phyloP scores from a whole-genome alignment of 2,329 filamentous ascomycete species.

The Tolypocladium amazonense region DNA sequence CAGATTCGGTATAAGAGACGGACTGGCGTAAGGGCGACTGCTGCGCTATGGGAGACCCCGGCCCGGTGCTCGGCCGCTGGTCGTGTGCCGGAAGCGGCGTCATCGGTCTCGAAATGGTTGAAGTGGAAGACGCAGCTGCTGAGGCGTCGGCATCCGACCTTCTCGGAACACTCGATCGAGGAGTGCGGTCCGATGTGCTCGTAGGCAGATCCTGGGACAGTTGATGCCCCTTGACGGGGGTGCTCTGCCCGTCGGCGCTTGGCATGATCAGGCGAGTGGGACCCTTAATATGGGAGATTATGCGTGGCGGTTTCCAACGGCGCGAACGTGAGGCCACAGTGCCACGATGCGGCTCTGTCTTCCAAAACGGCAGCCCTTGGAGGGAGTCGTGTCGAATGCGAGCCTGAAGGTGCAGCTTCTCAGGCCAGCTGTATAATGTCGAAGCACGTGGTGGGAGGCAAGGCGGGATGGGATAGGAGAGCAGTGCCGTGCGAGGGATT shows the following conservation, averaged over 20 bases:
- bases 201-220: background rate
- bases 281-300: background rate
- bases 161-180: conserved; percentile 1
- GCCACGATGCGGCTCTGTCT: background rate
- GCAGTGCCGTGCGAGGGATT: background rate
- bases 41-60: background rate
- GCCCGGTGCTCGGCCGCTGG: background rate
- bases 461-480: background rate
- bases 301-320: background rate
- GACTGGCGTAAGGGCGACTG: background rate
- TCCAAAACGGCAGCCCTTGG: background rate
- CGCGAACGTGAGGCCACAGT: background rate
- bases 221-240: conserved; percentile 5
- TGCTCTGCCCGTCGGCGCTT: conserved; percentile 1
- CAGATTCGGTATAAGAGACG: background rate
- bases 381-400: background rate
- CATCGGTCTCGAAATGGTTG: background rate
- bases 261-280: conserved; percentile 12
- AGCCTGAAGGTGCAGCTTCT: background rate
- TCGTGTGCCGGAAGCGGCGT: background rate
- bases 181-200: background rate
- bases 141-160: background rate
- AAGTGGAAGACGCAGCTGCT: background rate
- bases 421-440: background rate
- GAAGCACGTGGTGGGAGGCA: background rate